These are phyloP conservation scores for Linaria vulgaris DNA, from an alignment of 257 asterid genomes.

Conservation along the genomic window DNA sequence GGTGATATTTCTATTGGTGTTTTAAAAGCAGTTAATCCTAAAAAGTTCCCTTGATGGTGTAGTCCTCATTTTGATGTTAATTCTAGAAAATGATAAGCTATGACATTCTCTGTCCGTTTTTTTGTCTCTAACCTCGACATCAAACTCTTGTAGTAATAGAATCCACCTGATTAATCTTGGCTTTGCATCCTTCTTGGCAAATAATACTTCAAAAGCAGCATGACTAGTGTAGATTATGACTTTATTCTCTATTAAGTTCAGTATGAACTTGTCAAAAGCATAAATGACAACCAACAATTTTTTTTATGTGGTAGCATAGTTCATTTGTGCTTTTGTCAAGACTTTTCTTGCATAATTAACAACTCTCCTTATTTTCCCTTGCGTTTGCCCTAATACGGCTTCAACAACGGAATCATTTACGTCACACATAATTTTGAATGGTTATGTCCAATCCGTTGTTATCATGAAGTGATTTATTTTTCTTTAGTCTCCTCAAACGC, in stretches of 20 bases:
- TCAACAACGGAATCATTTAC: conserved; percentile 19
- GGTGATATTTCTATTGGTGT: no score
- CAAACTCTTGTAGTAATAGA: no score
- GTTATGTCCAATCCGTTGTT: conserved; percentile 17
- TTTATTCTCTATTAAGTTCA: not conserved
- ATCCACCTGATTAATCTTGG: no score
- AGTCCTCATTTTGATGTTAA: no score
- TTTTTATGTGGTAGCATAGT: conserved; percentile 22
- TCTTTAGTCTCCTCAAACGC: not conserved
- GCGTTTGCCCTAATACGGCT: conserved; percentile 24
- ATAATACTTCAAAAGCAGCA: not conserved
- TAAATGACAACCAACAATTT: conserved; percentile 13
- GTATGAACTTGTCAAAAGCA: not conserved
- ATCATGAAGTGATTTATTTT: not conserved
- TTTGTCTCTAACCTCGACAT: no score
- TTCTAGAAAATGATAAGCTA: no score
- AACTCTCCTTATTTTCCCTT: not conserved
- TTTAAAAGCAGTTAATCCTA: no score
- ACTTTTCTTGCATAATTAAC: no score
- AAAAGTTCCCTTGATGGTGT: no score
- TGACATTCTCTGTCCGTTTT: no score
- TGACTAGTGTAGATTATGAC: not conserved
- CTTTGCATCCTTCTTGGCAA: conserved; percentile 11
- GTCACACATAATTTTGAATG: conserved; percentile 28
- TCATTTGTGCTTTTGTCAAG: conserved; percentile 17